phyloP scores from a whole-genome alignment of 768 basidiomycete genomes.

The Serendipita sp. region DNA sequence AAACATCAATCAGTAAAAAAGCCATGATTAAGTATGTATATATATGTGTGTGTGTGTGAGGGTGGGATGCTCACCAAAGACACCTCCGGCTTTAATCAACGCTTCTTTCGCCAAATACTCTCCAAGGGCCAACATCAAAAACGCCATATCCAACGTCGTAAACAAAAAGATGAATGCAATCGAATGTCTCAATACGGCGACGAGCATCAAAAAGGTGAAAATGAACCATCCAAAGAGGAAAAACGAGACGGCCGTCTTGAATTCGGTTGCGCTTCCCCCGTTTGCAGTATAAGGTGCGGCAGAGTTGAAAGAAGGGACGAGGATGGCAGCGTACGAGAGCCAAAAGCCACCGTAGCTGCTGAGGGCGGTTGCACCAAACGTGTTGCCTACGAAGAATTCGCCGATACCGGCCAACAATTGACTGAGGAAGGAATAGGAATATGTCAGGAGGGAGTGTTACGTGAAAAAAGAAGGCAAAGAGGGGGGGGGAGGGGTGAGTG shows the following conservation, averaged over 20 bases:
- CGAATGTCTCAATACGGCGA: neutral
- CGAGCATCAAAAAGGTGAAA: neutral
- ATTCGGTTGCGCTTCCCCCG: slow-evolving; percentile 4
- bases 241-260: slow-evolving; percentile 10
- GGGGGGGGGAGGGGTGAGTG: too few relatives aligned
- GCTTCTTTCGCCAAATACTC: neutral
- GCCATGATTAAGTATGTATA: neutral
- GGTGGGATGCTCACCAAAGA: neutral
- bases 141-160: neutral
- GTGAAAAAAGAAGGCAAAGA: too few relatives aligned
- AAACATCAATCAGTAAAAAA: neutral
- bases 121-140: neutral
- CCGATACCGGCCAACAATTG: slow-evolving; percentile 7
- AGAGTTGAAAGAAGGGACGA: slow-evolving; percentile 11
- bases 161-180: neutral
- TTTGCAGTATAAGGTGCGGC: slow-evolving; percentile 7
- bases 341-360: slow-evolving; percentile 13
- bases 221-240: slow-evolving; percentile 5
- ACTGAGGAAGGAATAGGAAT: too few relatives aligned
- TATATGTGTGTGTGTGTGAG: too few relatives aligned
- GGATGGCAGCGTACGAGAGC: slow-evolving; percentile 13
- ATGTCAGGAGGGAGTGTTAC: too few relatives aligned
- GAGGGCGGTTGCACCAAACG: slow-evolving; percentile 18
- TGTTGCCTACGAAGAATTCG: slow-evolving; percentile 24
- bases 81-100: neutral